Evolutionary conservation across 2,329 filamentous ascomycete species (phyloP).

Genomic region (Fusarium clavum): DNA sequence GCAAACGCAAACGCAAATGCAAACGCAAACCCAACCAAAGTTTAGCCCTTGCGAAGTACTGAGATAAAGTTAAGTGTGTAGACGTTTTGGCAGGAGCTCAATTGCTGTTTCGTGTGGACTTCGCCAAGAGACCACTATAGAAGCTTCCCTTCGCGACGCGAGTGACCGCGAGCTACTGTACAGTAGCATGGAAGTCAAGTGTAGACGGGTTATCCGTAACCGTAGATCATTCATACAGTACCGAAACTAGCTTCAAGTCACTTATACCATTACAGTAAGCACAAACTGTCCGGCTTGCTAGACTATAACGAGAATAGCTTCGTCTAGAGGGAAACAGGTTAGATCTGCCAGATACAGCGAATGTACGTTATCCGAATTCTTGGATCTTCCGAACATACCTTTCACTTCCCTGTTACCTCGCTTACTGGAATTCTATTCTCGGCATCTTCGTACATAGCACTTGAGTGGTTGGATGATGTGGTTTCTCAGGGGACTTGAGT

Average conservation of each 20-base stretch:
- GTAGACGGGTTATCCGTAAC: not conserved
- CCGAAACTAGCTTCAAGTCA: not conserved
- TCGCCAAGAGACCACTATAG: not conserved
- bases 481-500: not conserved
- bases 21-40: not conserved
- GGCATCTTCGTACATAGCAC: not conserved
- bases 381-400: conserved; percentile 3
- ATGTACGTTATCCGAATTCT: conserved; percentile 9
- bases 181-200: not conserved
- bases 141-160: not conserved
- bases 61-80: not conserved
- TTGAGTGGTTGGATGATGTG: not conserved
- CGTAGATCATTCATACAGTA: not conserved
- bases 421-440: not conserved
- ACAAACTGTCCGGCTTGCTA: not conserved
- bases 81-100: not conserved
- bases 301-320: not conserved
- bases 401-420: not conserved
- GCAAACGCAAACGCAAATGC: not conserved
- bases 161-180: not conserved
- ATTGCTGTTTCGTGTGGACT: not conserved
- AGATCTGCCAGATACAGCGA: not conserved
- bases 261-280: not conserved
- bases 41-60: not conserved
- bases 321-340: not conserved